Evolutionary conservation across 2,329 filamentous ascomycete genomes (phyloP), one percentile per base, ranked within the genome.

Genomic region (Ceratocystis colombiana): DNA sequence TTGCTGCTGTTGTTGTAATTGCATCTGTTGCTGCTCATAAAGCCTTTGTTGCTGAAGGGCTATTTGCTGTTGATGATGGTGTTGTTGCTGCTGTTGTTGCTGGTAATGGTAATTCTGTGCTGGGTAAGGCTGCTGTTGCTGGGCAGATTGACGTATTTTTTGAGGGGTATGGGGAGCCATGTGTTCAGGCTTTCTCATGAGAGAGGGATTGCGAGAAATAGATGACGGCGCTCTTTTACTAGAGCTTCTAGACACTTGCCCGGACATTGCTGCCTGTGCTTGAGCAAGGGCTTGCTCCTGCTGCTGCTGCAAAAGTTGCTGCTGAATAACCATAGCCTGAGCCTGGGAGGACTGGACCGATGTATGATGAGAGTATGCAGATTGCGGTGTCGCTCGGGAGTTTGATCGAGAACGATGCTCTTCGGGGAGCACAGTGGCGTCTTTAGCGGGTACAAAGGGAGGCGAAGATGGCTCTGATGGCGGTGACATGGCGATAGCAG

Each of bases 231-330:
- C 84, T 71, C 85, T 84, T 74, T 92, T 89, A 76, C 90, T 93
- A 66, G 87, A 82, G 69, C 84, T 87, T 69, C 88, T 84, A 67
- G 88, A 83, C 6, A 95, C 75, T 71, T 90, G 86, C 41, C 84
- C 83, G 37, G 82, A 80, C 79, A 90, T 87, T 69, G 88, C 85
- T 70, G 91, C 88, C 73, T 95, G 89, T 2, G 89, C 88, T 70
- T 88, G 85, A 6, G 85, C 84, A 81, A 93, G 85, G 46, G 89
- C 88, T 72, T 92, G 88, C 72, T 95, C 88, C 73, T 96, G 91
- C 73, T 96, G 90, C 71, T 94, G 90, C 71, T 94, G 87, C 74
- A 84, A 76, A 62, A 86, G 73, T 20, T 53, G 61, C 22, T 68
- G 66, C 70, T 86, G 84, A 70, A 86, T 85, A 5, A 78, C 73